Percentiles rank a stretch among this genome's conserved stretches.
phyloP scores from a whole-genome alignment of 1,139 yeast genomes.

The Nadsonia starkeyi-henricii region DNA sequence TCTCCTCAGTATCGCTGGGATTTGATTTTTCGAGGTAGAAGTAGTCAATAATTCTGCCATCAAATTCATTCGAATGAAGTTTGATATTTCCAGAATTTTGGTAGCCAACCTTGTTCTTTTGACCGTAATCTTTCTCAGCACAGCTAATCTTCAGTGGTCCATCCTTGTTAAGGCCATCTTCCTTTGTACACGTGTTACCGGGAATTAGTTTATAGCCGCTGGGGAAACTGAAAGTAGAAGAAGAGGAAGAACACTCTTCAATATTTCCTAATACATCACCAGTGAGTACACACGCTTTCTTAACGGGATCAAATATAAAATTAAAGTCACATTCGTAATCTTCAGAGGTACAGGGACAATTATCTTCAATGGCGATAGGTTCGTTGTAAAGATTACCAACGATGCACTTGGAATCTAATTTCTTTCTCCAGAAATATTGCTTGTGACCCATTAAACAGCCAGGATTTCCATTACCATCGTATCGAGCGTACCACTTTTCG shows the following conservation, averaged over 20 bases:
- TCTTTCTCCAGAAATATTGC: slow-evolving; percentile 56
- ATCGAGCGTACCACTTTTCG: slow-evolving; percentile 56
- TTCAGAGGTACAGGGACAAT: slow-evolving; percentile 48
- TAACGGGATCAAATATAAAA: slow-evolving; percentile 29
- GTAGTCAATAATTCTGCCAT: slow-evolving; percentile 37
- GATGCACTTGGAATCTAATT: slow-evolving; percentile 53
- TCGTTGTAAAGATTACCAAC: slow-evolving; percentile 49
- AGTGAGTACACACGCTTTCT: slow-evolving; percentile 45
- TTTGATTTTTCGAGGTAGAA: slow-evolving; percentile 37
- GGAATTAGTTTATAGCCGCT: slow-evolving; percentile 29
- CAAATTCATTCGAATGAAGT: slow-evolving; percentile 21
- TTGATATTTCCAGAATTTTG: slow-evolving; percentile 11
- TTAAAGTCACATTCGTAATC: slow-evolving; percentile 70
- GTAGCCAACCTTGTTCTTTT: slow-evolving; percentile 4
- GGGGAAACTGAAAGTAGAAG: slow-evolving; percentile 14
- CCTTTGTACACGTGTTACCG: slow-evolving; percentile 35
- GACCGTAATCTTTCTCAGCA: slow-evolving; percentile 5
- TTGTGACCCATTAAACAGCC: slow-evolving; percentile 62
- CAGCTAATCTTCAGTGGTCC: slow-evolving; percentile 11
- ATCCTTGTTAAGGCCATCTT: slow-evolving; percentile 14
- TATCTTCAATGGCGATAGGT: slow-evolving; percentile 37
- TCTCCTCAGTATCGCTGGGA: slow-evolving; percentile 41
- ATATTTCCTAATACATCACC: slow-evolving; percentile 8
- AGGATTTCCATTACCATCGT: slow-evolving; percentile 34
- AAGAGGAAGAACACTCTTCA: slow-evolving; percentile 19